Percentiles rank a stretch among this genome's conserved stretches.
Conservation (phyloP, 441 rosid species). For the Hypseocharis bilobata region DNA sequence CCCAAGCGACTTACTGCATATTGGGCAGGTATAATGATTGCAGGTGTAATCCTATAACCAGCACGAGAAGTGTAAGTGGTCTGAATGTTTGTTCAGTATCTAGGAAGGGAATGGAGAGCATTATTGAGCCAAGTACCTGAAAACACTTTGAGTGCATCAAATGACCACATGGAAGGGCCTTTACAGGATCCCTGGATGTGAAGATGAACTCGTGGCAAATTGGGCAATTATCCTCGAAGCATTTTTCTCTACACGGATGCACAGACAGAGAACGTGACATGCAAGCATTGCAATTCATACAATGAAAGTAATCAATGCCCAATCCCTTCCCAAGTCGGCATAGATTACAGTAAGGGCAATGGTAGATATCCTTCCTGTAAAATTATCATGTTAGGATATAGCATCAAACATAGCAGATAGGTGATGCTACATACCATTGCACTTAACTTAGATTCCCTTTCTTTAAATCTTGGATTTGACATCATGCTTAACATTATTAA, state of each 20-base stretch:
- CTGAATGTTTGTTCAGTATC: conserved; percentile 11
- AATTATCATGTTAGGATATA: conserved; percentile 12
- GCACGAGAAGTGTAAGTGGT: conserved; percentile 17
- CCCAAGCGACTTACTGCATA: conserved; percentile 87
- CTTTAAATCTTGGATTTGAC: background rate
- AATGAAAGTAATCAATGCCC: conserved; percentile 71
- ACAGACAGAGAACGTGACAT: conserved; percentile 45
- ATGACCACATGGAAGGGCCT: conserved; percentile 82
- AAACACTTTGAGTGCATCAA: conserved; percentile 82
- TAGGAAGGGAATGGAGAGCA: background rate
- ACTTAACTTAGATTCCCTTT: background rate
- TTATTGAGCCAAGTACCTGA: conserved; percentile 37
- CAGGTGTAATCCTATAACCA: conserved; percentile 62
- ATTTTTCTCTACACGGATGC: conserved; percentile 63
- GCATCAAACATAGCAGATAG: conserved; percentile 7
- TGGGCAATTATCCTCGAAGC: conserved; percentile 72
- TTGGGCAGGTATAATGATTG: conserved; percentile 66
- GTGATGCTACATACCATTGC: background rate
- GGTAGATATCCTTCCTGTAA: conserved; percentile 71
- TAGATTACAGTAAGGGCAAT: conserved; percentile 79
- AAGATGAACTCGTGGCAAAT: conserved; percentile 74
- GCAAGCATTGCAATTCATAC: conserved; percentile 94
- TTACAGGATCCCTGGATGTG: conserved; percentile 54
- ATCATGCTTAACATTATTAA: background rate
- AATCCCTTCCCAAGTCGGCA: conserved; percentile 81